Evolutionary conservation across 306 rosid species (phyloP), one percentile per base, ranked within the genome.

Genomic region (Fragaria vesca): DNA sequence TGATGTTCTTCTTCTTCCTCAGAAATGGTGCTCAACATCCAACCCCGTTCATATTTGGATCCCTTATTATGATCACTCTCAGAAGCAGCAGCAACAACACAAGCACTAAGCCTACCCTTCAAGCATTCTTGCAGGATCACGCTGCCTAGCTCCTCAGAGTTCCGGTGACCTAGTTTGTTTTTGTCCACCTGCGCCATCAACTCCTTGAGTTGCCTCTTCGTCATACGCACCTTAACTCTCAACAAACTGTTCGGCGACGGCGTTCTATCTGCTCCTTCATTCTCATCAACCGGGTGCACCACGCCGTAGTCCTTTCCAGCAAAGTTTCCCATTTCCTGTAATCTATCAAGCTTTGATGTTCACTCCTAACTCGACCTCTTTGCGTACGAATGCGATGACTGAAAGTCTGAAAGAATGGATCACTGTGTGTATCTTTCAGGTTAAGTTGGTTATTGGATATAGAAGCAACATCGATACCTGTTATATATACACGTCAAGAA

Each of bases 161-260:
- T 72, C 68, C 60, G 12, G 55, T 47, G 68, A 1, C 58, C 82
- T 65, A 34, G 26, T 80, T 78, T 40, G 65, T 68, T 80, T 26
- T 34, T 48, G 43, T 81, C 80, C 54, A 81, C 84, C 74, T 76
- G 83, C 13, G 28, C 83, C 54, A 72, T 68, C 58, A 88, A 45
- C 78, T 86, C 86, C 62, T 75, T 28, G 21, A 84, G 85, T 73
- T 88, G 77, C 20, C 62, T 42, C 2, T 7, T 46, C 0, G 65
- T 86, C 88, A 86, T 80, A 54, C 79, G 50, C 72, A 88, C 89
- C 85, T 84, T 86, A 28, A 83, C 45, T 46, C 79, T 86, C 76
- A 73, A 80, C 76, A 60, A 17, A 16, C 43, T 10, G 55, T 50
- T 34, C 12, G 70, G 34, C 26, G 69, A 50, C 20, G 73, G 28